Base-by-base conservation (phyloP, 495 filamentous ascomycete genomes). In the Penicillium simplicissimum region DNA sequence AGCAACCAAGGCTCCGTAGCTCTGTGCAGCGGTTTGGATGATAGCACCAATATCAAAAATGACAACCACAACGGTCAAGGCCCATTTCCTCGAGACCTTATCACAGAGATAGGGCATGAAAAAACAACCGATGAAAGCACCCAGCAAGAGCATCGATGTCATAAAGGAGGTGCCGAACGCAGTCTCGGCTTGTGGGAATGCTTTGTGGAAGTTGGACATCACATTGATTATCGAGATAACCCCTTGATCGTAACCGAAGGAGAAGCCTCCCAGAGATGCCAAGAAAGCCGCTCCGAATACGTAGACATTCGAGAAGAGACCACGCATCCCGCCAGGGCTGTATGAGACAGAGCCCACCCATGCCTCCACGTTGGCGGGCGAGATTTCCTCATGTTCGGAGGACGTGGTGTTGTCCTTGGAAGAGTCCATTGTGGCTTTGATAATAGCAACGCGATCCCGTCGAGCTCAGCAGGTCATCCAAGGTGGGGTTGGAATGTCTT, bases 1-100 rank as follows among this genome's bases (percentile, higher is more conserved):
- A 34, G 79, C 80, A 11, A 89, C 82, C 19, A 93, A 80, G 76
- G 89, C 84, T 0, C 73, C 75, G 61, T 81, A 84, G 52, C 79
- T 72, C 21, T 78, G 64, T 6, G 85, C 72, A 31, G 73, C 79
- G 8, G 84, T 83, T 65, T 87, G 84, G 19, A 87, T 58, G 0
- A 75, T 66, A 0, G 80, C 76, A 0, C 85, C 84, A 38, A 86
- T 33, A 0, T 71, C 71, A 63, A 86, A 87, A 47, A 86, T 76
- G 10, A 70, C 40, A 3, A 82, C 81, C 3, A 81, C 83, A 4
- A 84, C 71, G 14, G 83, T 63, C 52, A 87, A 80, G 0, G 80
- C 79, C 57, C 79, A 85, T 45, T 82, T 81, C 23, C 85, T 71
- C 13, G 81, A 84, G 38, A 83, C 77, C 62, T 76, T 81, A 64